Conservation (phyloP, 2,329 filamentous ascomycete genomes). For the Exophiala lecanii-corni region DNA sequence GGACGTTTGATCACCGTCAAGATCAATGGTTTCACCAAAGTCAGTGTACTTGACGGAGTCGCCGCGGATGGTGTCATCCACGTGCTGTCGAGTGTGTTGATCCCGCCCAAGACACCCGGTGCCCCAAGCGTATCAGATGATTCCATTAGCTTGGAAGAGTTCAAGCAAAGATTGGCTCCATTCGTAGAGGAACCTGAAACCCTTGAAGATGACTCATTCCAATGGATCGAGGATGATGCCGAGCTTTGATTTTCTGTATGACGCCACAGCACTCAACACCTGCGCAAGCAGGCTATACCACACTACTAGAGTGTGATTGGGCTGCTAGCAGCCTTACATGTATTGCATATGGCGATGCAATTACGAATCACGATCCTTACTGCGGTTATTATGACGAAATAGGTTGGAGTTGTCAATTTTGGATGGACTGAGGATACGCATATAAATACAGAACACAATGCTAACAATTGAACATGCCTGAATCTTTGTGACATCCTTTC, state of each 20-base stretch:
- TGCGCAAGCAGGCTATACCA: neutral
- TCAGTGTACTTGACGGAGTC: conserved; percentile 65
- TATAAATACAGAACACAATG: no score
- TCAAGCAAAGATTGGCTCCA: conserved; percentile 52
- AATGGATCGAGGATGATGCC: conserved; percentile 13
- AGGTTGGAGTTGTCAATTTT: conserved; percentile 3
- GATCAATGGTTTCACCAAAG: conserved; percentile 67
- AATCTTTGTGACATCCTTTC: no score
- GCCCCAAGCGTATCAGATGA: conserved; percentile 32
- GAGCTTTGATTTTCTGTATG: conserved; percentile 7
- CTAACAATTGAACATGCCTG: no score
- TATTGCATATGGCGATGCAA: conserved; percentile 6
- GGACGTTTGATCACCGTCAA: conserved; percentile 66
- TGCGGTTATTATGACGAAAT: conserved; percentile 1
- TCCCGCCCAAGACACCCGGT: conserved; percentile 63
- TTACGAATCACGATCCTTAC: conserved; percentile 18
- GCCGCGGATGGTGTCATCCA: conserved; percentile 80
- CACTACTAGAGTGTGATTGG: no score
- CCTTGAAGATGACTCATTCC: conserved; percentile 1
- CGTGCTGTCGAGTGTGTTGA: conserved; percentile 65
- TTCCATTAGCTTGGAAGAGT: conserved; percentile 53
- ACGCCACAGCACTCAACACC: neutral
- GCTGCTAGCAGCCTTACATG: neutral
- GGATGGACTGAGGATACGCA: no score
- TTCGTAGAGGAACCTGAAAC: conserved; percentile 33